Percentiles rank a stretch among this genome's conserved stretches.
Conservation (phyloP, 371 early-diverging fungal species). For the Mortierella sp. region DNA sequence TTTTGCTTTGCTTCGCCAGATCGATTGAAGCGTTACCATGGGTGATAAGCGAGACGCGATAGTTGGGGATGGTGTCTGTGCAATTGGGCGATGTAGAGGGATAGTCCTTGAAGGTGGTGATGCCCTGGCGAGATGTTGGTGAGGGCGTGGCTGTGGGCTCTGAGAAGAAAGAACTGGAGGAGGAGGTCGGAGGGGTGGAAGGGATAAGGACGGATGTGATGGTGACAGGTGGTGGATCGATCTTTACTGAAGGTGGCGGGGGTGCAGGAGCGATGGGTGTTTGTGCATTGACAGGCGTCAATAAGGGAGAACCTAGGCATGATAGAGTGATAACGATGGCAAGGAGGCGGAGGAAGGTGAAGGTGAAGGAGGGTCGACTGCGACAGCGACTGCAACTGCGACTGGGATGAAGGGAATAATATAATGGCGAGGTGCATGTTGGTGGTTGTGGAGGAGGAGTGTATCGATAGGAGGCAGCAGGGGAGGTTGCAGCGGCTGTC, state of each 20-base stretch:
- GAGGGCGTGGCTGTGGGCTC: not conserved
- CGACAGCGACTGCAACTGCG: too few relatives aligned
- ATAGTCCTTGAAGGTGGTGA: slow-evolving; percentile 21
- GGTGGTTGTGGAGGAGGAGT: slow-evolving; percentile 1
- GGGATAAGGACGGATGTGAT: slow-evolving; percentile 13
- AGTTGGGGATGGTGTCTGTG: not conserved
- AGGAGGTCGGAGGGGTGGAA: not conserved
- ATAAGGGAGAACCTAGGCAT: not conserved
- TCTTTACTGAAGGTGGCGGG: not conserved
- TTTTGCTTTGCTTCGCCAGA: too few relatives aligned
- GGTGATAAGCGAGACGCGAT: slow-evolving; percentile 28
- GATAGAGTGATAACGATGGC: not conserved
- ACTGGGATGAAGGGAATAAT: too few relatives aligned
- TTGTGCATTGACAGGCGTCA: slow-evolving; percentile 6
- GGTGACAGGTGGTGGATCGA: slow-evolving; percentile 7
- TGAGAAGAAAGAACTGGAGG: too few relatives aligned
- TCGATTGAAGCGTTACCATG: slow-evolving; percentile 21
- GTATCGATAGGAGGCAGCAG: not conserved
- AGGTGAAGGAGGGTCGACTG: slow-evolving; percentile 11
- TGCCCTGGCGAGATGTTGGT: not conserved
- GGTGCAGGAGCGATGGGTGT: not conserved
- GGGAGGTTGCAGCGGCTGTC: slow-evolving; percentile 9
- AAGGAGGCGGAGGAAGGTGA: not conserved
- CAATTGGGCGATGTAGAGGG: slow-evolving; percentile 26
- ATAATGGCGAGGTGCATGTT: too few relatives aligned